A percentile compares a stretch with the other conserved stretches of the same genome.
These are phyloP conservation scores for Termitomyces sp. DNA, from an alignment of 1,284 basidiomycete species.

Conservation along the genomic window DNA sequence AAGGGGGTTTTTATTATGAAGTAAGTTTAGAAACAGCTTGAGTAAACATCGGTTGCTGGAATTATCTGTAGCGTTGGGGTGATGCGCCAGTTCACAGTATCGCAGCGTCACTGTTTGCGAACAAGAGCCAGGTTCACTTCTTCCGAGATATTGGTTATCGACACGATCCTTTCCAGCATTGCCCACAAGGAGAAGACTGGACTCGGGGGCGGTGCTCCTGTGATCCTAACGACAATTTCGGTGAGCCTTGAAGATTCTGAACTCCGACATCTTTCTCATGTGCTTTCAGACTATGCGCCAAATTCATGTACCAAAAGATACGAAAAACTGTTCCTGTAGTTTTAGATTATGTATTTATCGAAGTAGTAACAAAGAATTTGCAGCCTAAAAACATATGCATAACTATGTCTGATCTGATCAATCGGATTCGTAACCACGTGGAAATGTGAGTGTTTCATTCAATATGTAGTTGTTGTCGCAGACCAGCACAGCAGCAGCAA, in stretches of 20 bases:
- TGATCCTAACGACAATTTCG: slow-evolving; percentile 34
- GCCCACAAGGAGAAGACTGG: slow-evolving; percentile 34
- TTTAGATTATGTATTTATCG: background rate
- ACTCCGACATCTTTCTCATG: background rate
- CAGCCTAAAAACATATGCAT: background rate
- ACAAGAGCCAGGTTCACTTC: slow-evolving; percentile 71
- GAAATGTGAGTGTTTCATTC: background rate
- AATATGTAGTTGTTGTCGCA: background rate
- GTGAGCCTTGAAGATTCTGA: slow-evolving; percentile 19
- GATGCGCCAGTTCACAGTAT: slow-evolving; percentile 87
- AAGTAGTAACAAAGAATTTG: background rate
- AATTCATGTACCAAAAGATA: slow-evolving; percentile 43
- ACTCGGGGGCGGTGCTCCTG: slow-evolving; percentile 33
- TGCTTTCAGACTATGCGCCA: slow-evolving; percentile 35
- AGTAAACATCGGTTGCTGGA: background rate
- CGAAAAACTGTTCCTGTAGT: slow-evolving; percentile 26
- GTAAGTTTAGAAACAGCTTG: slow-evolving; percentile 28
- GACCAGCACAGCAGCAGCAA: no score
- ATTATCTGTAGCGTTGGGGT: slow-evolving; percentile 60
- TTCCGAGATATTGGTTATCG: slow-evolving; percentile 56
- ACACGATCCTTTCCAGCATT: slow-evolving; percentile 36
- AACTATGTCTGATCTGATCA: background rate
- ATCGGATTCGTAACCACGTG: background rate
- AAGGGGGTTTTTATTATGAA: slow-evolving; percentile 86
- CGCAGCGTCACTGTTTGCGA: slow-evolving; percentile 68